A percentile compares a stretch with the other conserved stretches of the same genome.
phyloP scores from a whole-genome alignment of 225 moss, liverwort and hornwort genomes.

The Pseudisothecium myosuroides region DNA sequence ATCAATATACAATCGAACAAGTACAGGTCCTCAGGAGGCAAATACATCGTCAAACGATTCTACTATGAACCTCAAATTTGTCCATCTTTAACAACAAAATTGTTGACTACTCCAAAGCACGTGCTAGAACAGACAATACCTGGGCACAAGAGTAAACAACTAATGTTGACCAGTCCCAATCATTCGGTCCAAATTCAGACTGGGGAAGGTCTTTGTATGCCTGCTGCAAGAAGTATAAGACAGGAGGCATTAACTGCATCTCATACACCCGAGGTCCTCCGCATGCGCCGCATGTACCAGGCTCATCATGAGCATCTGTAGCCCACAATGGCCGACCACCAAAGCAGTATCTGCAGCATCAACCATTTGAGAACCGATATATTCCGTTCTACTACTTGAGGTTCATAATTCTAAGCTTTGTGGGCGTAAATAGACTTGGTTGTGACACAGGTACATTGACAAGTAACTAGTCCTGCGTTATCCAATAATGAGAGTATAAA shows the following conservation, averaged over 20 bases:
- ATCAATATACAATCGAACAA: background rate
- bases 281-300: conserved; percentile 58
- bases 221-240: conserved; percentile 84
- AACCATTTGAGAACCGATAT: background rate
- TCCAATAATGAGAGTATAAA: background rate
- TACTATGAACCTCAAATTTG: background rate
- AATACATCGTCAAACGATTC: background rate
- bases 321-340: conserved; percentile 71
- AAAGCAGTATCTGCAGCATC: conserved; percentile 63
- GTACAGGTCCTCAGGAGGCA: background rate
- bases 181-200: conserved; percentile 41
- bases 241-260: conserved; percentile 95
- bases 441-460: background rate
- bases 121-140: conserved; percentile 1
- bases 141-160: conserved; percentile 82
- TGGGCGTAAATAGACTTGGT: background rate
- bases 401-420: background rate
- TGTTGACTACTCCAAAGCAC: background rate
- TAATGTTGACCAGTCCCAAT: conserved; percentile 93
- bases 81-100: background rate
- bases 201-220: conserved; percentile 52
- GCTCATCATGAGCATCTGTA: conserved; percentile 41
- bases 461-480: background rate
- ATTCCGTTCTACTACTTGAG: background rate
- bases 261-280: conserved; percentile 88